A percentile compares a stretch with the other conserved stretches of the same genome.
These are phyloP conservation scores for Suillus weaverae DNA, from an alignment of 768 basidiomycete genomes.

Conservation along the genomic window DNA sequence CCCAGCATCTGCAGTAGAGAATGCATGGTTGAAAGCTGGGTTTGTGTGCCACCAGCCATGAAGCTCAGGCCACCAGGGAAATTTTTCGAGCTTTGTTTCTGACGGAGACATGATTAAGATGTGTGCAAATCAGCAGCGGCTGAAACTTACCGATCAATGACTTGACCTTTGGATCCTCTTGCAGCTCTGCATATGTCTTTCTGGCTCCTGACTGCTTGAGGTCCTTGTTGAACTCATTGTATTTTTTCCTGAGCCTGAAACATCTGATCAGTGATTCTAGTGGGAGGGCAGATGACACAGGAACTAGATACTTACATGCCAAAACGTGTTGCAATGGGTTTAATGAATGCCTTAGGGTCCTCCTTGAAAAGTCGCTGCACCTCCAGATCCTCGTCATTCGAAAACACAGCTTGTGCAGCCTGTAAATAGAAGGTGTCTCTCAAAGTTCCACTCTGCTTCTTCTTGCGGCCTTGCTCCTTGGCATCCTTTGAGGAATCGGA, in stretches of 20 bases:
- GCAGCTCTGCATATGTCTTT: neutral
- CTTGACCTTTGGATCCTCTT: neutral
- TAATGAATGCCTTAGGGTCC: neutral
- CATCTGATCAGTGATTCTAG: neutral
- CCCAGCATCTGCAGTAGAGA: neutral
- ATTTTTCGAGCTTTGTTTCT: slow-evolving; percentile 7
- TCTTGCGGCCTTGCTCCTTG: neutral
- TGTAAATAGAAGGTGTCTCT: neutral
- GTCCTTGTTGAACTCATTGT: neutral
- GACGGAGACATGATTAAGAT: neutral
- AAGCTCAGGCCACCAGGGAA: slow-evolving; percentile 12
- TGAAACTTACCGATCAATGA: neutral
- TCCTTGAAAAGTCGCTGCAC: neutral
- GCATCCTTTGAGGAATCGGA: slow-evolving; percentile 1
- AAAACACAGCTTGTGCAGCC: neutral
- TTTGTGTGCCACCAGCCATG: slow-evolving; percentile 12
- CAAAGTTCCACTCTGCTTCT: neutral
- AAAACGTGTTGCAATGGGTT: neutral
- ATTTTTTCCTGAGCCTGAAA: neutral
- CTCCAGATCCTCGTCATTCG: neutral
- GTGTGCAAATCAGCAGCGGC: neutral
- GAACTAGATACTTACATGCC: neutral
- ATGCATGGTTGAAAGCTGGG: slow-evolving; percentile 3
- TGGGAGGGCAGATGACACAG: neutral
- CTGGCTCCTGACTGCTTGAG: neutral